Evolutionary conservation across 1,139 yeast genomes (phyloP), one percentile per base, ranked within the genome.

Genomic region (Casaregolazyma lundiana): DNA sequence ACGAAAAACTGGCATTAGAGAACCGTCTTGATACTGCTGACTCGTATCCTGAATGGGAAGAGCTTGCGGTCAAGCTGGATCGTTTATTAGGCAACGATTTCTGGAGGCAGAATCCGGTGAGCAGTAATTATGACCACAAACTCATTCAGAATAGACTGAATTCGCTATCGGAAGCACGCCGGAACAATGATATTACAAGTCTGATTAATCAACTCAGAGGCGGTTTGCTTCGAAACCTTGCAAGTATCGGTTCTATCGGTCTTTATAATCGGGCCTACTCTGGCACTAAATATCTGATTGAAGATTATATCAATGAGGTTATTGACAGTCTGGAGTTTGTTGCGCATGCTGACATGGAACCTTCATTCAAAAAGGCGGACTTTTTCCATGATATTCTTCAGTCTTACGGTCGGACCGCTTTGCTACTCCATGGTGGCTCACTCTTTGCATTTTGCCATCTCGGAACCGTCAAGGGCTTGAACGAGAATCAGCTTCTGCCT

Each of bases 371-470:
- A 52, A 85, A 86, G 49, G 71, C 87, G 41, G 88, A 89, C 55
- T 88, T 89, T 61, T 90, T 88, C 64, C 95, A 86, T 61, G 95
- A 92, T 61, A 87, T 95, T 2, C 76, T 92, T 58, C 92, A 89
- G 61, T 83, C 95, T 0, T 79, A 85, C 64, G 98, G 98, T 0
- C 78, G 88, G 45, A 88, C 97, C 0, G 97, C 97, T 0, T 71
- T 92, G 50, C 78, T 92, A 30, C 70, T 92, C 24, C 97, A 92
- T 65, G 97, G 98, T 22, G 97, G 97, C 0, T 85, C 97, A 0
- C 68, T 92, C 21, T 92, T 90, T 68, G 97, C 97, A 0, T 70
- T 92, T 51, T 89, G 96, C 60, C 98, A 92, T 63, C 65, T 92
- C 42, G 98, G 98, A 1, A 96, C 90, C 1, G 86, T 90, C 6